A percentile compares a stretch with the other conserved stretches of the same genome.
These are phyloP conservation scores for Adiantum capillusveneris DNA, from an alignment of 75 land plant species.

Conservation along the genomic window DNA sequence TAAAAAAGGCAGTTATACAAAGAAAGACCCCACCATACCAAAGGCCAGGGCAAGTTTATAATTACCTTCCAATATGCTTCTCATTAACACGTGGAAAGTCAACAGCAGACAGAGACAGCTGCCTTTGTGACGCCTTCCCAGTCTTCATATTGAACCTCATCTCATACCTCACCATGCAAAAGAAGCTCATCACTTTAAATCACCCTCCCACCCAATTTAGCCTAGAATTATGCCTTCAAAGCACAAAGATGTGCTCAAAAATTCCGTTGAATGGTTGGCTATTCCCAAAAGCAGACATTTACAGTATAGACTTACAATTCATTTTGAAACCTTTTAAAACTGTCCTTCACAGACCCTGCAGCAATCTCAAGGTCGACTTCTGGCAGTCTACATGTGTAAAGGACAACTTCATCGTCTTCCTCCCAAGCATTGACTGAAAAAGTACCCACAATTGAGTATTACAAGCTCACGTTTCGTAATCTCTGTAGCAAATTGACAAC, in stretches of 20 bases:
- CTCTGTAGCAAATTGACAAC: background rate
- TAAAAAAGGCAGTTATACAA: background rate
- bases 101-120: conserved; percentile 53
- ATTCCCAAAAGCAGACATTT: background rate
- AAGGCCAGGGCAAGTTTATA: background rate
- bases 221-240: too few relatives aligned
- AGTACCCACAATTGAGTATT: too few relatives aligned
- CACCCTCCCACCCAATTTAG: background rate
- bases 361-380: conserved; percentile 60
- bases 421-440: conserved; percentile 96
- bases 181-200: background rate
- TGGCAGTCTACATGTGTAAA: conserved; percentile 68
- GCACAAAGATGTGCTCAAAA: too few relatives aligned
- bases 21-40: background rate
- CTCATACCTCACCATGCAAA: conserved; percentile 58
- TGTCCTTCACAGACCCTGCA: conserved; percentile 40
- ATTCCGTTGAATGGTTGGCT: too few relatives aligned
- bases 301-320: conserved; percentile 45
- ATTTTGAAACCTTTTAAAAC: conserved; percentile 44
- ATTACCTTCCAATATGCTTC: conserved; percentile 79
- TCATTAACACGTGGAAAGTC: conserved; percentile 96
- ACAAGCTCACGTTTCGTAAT: background rate
- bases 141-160: conserved; percentile 82
- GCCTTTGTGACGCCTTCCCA: conserved; percentile 73
- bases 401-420: conserved; percentile 85